These are phyloP conservation scores for Diaporthe sp. DNA, from an alignment of 2,329 filamentous ascomycete species.

Conservation along the genomic window DNA sequence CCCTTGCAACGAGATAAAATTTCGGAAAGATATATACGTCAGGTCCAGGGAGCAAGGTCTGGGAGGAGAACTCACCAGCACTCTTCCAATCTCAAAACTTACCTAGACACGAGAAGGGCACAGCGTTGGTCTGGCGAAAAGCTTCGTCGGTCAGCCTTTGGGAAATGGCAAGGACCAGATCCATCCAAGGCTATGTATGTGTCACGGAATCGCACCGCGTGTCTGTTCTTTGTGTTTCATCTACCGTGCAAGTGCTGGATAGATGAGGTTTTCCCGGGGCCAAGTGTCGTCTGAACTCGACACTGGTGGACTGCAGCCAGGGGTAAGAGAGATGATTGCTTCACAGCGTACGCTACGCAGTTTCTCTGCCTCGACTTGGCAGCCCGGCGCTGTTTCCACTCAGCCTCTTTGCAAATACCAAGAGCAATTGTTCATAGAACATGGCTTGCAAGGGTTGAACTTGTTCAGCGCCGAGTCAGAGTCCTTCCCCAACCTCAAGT, in stretches of 20 bases:
- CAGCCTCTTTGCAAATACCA: background rate
- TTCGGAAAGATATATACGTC: background rate
- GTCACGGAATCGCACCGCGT: background rate
- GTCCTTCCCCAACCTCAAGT: background rate
- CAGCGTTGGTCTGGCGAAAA: background rate
- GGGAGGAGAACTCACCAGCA: background rate
- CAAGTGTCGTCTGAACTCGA: background rate
- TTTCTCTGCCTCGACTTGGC: background rate
- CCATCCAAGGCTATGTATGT: background rate
- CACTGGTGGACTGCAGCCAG: background rate
- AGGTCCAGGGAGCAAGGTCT: background rate
- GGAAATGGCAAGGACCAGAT: background rate
- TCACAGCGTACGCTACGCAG: background rate
- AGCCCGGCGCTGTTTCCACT: background rate
- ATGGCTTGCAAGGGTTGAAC: background rate
- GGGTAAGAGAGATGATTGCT: background rate
- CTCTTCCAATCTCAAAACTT: background rate
- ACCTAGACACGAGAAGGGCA: constrained; percentile 3
- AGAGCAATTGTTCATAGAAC: background rate
- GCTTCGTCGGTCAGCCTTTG: background rate
- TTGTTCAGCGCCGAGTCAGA: constrained; percentile 1
- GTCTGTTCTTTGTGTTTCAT: constrained; percentile 17
- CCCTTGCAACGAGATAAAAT: background rate
- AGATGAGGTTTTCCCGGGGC: background rate
- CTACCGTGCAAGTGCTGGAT: constrained; percentile 9